Evolutionary conservation across 2,329 filamentous ascomycete species (phyloP).

Genomic region (Diaporthe vaccinii): DNA sequence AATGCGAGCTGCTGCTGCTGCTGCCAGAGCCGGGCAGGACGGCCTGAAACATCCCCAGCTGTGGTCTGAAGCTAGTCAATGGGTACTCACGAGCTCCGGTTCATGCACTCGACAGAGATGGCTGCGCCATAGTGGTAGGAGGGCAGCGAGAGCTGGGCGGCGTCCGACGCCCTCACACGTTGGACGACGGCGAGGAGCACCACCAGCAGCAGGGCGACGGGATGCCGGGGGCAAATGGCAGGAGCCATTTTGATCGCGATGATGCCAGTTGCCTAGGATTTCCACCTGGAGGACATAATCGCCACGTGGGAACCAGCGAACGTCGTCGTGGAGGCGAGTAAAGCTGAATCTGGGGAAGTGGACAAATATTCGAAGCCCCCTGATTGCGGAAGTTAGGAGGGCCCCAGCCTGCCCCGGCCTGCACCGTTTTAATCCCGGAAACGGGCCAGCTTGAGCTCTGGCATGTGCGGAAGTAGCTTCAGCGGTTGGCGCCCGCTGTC

Average conservation of each 20-base stretch:
- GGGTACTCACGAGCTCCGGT: slow-evolving; percentile 75
- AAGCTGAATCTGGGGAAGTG: slow-evolving; percentile 25
- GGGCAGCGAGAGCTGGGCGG: slow-evolving; percentile 61
- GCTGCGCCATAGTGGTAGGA: slow-evolving; percentile 76
- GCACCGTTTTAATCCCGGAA: background rate
- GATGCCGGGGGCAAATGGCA: slow-evolving; percentile 18
- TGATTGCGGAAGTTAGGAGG: slow-evolving; percentile 2
- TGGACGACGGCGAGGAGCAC: slow-evolving; percentile 24
- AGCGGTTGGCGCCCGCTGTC: slow-evolving; percentile 3
- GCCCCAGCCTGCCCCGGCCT: slow-evolving; percentile 3
- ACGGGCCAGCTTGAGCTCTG: background rate
- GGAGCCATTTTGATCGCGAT: slow-evolving; percentile 35
- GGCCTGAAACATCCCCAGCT: background rate
- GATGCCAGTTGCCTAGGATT: slow-evolving; percentile 20
- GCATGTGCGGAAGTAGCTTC: background rate
- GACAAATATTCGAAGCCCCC: slow-evolving; percentile 15
- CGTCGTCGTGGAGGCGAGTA: slow-evolving; percentile 14
- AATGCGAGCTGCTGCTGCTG: background rate
- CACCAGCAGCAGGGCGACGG: slow-evolving; percentile 36
- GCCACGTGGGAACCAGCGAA: background rate
- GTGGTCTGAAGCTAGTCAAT: background rate
- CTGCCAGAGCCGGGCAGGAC: background rate
- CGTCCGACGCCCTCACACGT: slow-evolving; percentile 38
- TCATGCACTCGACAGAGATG: slow-evolving; percentile 80
- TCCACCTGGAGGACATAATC: slow-evolving; percentile 34